Evolutionary conservation across 495 filamentous ascomycete genomes (phyloP), one percentile per base, ranked within the genome.

Genomic region (Trichoderma erinaceum): DNA sequence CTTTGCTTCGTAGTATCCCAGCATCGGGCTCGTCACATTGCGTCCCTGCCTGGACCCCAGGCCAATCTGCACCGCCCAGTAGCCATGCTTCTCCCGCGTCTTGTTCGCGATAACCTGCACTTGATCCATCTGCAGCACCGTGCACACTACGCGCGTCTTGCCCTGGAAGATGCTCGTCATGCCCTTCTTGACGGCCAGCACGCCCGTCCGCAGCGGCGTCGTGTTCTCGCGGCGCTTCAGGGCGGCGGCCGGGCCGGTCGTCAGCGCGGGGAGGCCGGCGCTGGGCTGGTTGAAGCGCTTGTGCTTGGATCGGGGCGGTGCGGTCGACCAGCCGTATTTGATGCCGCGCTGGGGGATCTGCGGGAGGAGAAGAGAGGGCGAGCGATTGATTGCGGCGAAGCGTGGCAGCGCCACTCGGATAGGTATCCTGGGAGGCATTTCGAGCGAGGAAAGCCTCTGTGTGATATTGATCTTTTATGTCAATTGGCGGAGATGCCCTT

Each of bases 51-150:
- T 92, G 84, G 86, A 89, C 38, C 95, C 95, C 29, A 84, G 79
- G 18, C 95, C 95, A 58, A 99, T 81, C 78, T 97, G 94, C 21
- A 98, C 91, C 41, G 92, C 94, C 75, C 82, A 97, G 78, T 98
- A 98, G 8, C 94, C 95, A 77, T 99, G 88, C 73, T 82, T 81
- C 69, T 87, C 76, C 27, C 85, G 81, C 44, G 91, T 95, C 84
- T 97, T 97, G 77, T 90, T 87, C 50, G 88, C 87, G 15, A 95
- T 82, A 1, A 96, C 92, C 74, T 97, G 91, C 41, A 94, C 91
- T 64, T 92, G 85, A 78, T 99, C 95, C 70, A 99, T 83, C 79
- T 98, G 95, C 46, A 99, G 85, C 66, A 99, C 91, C 11, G 95
- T 99, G 80, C 92, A 96, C 46, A 94, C 82, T 65, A 85, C 88